Evolutionary conservation across 352 stramenopile genomes (phyloP), one percentile per base, ranked within the genome.

Genomic region (Phytophthora aleatoria): DNA sequence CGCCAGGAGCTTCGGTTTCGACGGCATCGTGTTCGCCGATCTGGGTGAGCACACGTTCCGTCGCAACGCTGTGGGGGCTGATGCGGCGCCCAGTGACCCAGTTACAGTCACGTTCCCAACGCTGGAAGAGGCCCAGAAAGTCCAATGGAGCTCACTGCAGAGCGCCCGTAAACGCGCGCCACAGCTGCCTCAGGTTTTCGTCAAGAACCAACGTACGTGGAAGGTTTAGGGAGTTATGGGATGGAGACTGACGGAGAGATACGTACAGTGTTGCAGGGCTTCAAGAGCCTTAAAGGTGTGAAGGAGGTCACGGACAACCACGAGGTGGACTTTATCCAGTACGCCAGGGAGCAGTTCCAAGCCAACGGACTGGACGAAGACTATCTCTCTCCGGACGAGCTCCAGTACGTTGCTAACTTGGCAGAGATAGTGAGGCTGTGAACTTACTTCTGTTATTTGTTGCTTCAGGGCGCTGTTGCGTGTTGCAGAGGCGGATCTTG

Each of bases 1-100:
- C 3, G 84, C 83, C 15, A 70, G 74, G 20, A 78, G 85, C 27
- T 96, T 94, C 55, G 90, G 89, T 28, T 86, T 92, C 54, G 79
- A 90, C 8, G 87, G 87, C 24, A 60, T 93, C 54, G 60, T 95
- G 61, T 96, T 96, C 51, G 69, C 76, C 2, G 86, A 97, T 35
- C 62, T 96, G n/a, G 83, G 80, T 15, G 55, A 62, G 4, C 85
- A 94, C 67, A 73, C 61, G 56, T 94, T 83, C 61, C 83, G 85
- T 10, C 85, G 85, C 39, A 79, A 79, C 36, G 57, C 71, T 0
- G 41, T 61, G 42, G 64, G 48, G 44, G 69, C 70, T 20, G 62
- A 72, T 28, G 66, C 66, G 26, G 45, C 56, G 16, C 71, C 74
- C 1, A 79, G 53, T 28, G 77, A 81, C 9, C 62, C 79, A 0